Percentiles rank a stretch among this genome's conserved stretches.
Conservation (phyloP, 179 eudicot genomes). For the Carnegiea gigantea region DNA sequence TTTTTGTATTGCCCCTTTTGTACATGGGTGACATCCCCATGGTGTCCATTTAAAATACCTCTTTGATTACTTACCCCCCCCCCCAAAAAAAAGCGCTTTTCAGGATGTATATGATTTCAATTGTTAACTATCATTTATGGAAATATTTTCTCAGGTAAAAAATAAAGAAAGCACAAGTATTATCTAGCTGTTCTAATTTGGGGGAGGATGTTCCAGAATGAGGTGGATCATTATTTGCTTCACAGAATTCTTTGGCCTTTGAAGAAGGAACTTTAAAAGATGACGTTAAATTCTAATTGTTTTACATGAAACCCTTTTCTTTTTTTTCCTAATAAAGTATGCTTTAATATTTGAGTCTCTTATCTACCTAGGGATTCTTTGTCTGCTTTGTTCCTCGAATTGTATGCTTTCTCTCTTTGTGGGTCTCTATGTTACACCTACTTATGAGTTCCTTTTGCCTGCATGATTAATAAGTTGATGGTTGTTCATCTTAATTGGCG, state of each 20-base stretch:
- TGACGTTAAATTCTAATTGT: background rate
- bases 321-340: too few relatives aligned
- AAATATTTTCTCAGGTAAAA: background rate
- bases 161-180: background rate
- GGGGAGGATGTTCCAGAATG: background rate
- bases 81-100: too few relatives aligned
- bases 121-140: background rate
- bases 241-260: background rate
- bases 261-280: background rate
- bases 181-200: background rate
- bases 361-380: background rate
- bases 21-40: too few relatives aligned
- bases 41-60: too few relatives aligned
- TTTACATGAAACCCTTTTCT: background rate
- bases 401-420: background rate
- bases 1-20: too few relatives aligned
- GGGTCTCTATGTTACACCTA: background rate
- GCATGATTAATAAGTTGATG: conserved; percentile 4
- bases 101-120: background rate
- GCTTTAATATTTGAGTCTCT: background rate
- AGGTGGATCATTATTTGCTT: background rate
- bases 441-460: background rate
- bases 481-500: conserved; percentile 12
- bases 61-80: too few relatives aligned
- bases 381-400: background rate